phyloP scores from a whole-genome alignment of 441 rosid genomes.

The Adansonia madagascariensis region DNA sequence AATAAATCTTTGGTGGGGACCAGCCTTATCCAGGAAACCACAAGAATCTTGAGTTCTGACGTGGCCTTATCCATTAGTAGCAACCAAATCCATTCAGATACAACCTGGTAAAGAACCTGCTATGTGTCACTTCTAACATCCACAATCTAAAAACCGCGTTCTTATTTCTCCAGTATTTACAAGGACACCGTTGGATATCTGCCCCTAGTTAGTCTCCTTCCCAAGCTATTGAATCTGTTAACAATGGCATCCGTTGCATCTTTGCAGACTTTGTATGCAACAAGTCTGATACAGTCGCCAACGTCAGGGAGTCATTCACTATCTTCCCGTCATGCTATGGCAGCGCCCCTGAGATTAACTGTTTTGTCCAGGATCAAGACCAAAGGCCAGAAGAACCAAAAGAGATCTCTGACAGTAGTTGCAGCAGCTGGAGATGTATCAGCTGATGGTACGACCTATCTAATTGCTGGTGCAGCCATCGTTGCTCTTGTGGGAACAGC shows the following conservation, averaged over 20 bases:
- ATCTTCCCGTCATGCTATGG: constrained; percentile 1
- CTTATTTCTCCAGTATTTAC: background rate
- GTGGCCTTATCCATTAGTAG: constrained; percentile 54
- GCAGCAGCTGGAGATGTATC: constrained; percentile 93
- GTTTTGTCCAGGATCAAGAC: constrained; percentile 29
- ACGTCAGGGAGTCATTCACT: constrained; percentile 20
- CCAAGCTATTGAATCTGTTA: background rate
- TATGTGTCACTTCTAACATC: constrained; percentile 9
- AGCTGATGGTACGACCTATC: constrained; percentile 68
- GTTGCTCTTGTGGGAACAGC: constrained; percentile 88
- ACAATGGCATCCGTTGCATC: constrained; percentile 54
- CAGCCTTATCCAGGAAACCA: constrained; percentile 47
- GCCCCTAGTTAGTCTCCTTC: background rate
- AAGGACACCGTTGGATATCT: background rate
- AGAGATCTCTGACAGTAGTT: constrained; percentile 51
- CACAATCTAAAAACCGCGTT: background rate
- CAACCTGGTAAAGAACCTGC: constrained; percentile 3
- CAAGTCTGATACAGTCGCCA: constrained; percentile 38
- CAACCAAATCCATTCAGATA: constrained; percentile 27
- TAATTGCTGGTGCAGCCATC: constrained; percentile 69
- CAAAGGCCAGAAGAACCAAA: constrained; percentile 27
- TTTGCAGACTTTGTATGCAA: constrained; percentile 41
- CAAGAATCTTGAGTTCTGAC: constrained; percentile 36
- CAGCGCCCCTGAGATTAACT: constrained; percentile 24
- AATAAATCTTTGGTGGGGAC: constrained; percentile 33